Base-by-base conservation (phyloP, 2,329 filamentous ascomycete genomes). In the Aspergillus thermomutatus region DNA sequence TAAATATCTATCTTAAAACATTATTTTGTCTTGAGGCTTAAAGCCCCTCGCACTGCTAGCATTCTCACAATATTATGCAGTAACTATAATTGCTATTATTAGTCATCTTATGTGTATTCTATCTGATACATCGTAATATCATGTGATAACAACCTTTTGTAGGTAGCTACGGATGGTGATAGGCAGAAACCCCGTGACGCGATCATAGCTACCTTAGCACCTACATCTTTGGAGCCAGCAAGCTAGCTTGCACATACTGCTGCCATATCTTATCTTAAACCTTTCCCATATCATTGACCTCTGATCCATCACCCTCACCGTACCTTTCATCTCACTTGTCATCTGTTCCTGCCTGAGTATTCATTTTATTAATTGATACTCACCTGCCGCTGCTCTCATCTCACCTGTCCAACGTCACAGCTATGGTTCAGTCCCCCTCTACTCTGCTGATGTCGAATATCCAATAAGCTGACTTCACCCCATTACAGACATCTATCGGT, bases 401-500 rank as follows among this genome's bases (percentile, higher is more conserved):
- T 28, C 56, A 19, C 52, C 52, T 27, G 37, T 28, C 28, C 49
- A 50, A 21, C 37, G 23, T 48, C 21, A 52, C 50, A 57, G 59
- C 56, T 57, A 67, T 67, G 64, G 65, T 66, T 56, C 54, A 63
- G 19, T 41, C 49, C 47, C 31, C 47, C 31, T 26, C 21, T 48
- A 10, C 21, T 23, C 43, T 26, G 43, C 19, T 26, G 19, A 23
- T 28, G 50, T 37, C 60, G 34, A 34, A 50, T 21, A 37, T 52
- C 31, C 63, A 61, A 23, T 28, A 55, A 58, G 56, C 60, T 65
- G 63, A 68, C 54, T 37, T 40, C 57, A 45, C 50, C 50, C 45
- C 21, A 40, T 40, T 50, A 27, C 60, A 99, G 94, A 99, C 94
- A 72, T 99, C 94, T 74, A 99, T 99, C 89, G 94, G 94, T 75